Evolutionary conservation across 1,139 yeast species (phyloP), one percentile per base, ranked within the genome.

Genomic region (Suhomyces bribrorum): DNA sequence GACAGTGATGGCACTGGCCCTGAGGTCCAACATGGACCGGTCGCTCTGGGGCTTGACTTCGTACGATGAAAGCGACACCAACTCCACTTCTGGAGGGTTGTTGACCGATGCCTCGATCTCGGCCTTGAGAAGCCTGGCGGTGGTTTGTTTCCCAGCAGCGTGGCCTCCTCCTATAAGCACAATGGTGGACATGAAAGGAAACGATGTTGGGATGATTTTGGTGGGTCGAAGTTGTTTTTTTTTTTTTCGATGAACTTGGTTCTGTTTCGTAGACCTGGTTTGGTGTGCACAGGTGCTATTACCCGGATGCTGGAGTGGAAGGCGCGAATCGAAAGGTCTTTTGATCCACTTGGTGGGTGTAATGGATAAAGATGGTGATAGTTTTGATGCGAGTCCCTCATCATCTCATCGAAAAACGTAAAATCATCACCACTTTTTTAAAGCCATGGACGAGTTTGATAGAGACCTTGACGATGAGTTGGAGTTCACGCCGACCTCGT

Each of bases 111-210:
- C 39, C 12, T 41, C 45, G 16, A 71, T 52, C 41, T 64, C 70
- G 7, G 53, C 38, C 34, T 55, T 51, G 39, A 75, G 53, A 25
- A 65, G 50, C 3, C 44, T 33, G 3, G 69, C 69, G 1, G 69
- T 60, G 7, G 79, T 62, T 36, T 54, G 64, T 50, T 81, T 81
- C 0, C 90, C 92, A 9, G 88, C 73, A 22, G 83, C 82, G 56
- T 82, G 88, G 2, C 92, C 92, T 7, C 94, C 92, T 2, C 83
- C 92, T 27, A 85, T 69, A 14, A 83, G 68, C 2, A 83, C 71
- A 5, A 81, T 51, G 31, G 75, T 64, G 6, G 66, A 53, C 38
- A 11, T 20, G n/a, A n/a, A n/a, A n/a, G n/a, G n/a, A n/a, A n/a
- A n/a, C n/a, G n/a, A n/a, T n/a, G n/a, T n/a, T n/a, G n/a, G n/a